phyloP scores from a whole-genome alignment of 495 filamentous ascomycete species.

The Aspergillus panamensis region DNA sequence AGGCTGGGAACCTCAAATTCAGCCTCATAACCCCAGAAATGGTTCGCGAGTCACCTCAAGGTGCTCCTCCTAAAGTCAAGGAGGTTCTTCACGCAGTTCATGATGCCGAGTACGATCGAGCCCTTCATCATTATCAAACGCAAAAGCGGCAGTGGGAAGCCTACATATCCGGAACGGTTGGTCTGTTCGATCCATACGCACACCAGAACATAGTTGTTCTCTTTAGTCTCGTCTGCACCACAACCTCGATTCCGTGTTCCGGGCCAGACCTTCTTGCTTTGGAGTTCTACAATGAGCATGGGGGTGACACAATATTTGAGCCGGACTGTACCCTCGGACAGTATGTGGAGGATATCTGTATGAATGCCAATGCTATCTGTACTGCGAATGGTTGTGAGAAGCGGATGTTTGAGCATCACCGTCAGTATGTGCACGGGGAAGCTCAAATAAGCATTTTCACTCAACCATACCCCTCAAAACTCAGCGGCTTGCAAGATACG shows the following conservation, averaged over 20 bases:
- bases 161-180: slow-evolving; percentile 68
- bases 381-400: slow-evolving; percentile 81
- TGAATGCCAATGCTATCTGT: slow-evolving; percentile 69
- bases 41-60: slow-evolving; percentile 75
- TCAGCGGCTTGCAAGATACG: slow-evolving; percentile 67
- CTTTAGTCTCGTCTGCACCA: slow-evolving; percentile 87
- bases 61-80: slow-evolving; percentile 77
- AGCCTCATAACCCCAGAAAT: slow-evolving; percentile 90
- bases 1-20: slow-evolving; percentile 65
- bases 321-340: slow-evolving; percentile 91
- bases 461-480: slow-evolving; percentile 66
- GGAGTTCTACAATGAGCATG: slow-evolving; percentile 89
- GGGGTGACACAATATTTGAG: slow-evolving; percentile 60
- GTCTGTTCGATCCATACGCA: slow-evolving; percentile 87
- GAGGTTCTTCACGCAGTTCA: slow-evolving; percentile 93
- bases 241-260: slow-evolving; percentile 84
- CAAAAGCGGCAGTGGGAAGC: slow-evolving; percentile 95
- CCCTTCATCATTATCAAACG: slow-evolving; percentile 87
- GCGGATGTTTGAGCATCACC: slow-evolving; percentile 88
- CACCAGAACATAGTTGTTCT: slow-evolving; percentile 97
- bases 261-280: slow-evolving; percentile 84
- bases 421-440: slow-evolving; percentile 95
- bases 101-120: slow-evolving; percentile 94
- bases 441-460: slow-evolving; percentile 88
- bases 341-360: slow-evolving; percentile 89